Base-by-base conservation (phyloP, 805 yeast species). In the Cyberlindnera bimundalis region DNA sequence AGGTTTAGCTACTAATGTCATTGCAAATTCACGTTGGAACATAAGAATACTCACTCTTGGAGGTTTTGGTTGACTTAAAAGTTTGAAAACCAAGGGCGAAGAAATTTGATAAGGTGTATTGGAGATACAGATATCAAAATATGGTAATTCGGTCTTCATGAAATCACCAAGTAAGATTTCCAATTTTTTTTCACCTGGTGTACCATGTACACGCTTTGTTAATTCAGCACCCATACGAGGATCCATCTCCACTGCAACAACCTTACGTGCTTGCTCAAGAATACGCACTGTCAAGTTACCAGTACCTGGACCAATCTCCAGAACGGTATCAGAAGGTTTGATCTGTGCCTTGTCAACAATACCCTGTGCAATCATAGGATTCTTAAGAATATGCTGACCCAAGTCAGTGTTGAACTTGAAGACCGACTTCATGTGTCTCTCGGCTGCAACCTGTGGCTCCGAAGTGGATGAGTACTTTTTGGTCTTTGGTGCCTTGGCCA, bases 171-270 rank as follows among this genome's bases (percentile, higher is more conserved):
- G 72, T 56, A 91, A 67, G 44, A 93, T 88, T 48, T 93, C 98
- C 41, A 93, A 71, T 61, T 89, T 90, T 66, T 87, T 88, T 62
- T 89, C 93, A 41, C 76, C 83, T 1, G 96, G 90, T n/a, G 95
- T 91, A 11, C 97, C 97, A 57, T 88, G 96, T 13, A 93, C 98
- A 70, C 99, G 82, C 63, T 93, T 93, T 10, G 97, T 88, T 55
- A 93, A 72, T 65, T 93, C 99, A 0, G 98, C 98, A 3, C 98
- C 99, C 99, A 93, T 93, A 67, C 97, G 74, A n/a, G 99, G 99
- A 67, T 93, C 99, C 88, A 90, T 90, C 68, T 93, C 99, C 39
- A 86, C 93, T 0, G 98, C 99, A 35, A 87, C 76, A n/a, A 91
- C 97, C 54, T 87, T 89, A 42, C 86, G 74, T 0, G 97, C 98